Evolutionary conservation across 441 rosid species (phyloP), one percentile per base, ranked within the genome.

Genomic region (Raphanus hybrid): DNA sequence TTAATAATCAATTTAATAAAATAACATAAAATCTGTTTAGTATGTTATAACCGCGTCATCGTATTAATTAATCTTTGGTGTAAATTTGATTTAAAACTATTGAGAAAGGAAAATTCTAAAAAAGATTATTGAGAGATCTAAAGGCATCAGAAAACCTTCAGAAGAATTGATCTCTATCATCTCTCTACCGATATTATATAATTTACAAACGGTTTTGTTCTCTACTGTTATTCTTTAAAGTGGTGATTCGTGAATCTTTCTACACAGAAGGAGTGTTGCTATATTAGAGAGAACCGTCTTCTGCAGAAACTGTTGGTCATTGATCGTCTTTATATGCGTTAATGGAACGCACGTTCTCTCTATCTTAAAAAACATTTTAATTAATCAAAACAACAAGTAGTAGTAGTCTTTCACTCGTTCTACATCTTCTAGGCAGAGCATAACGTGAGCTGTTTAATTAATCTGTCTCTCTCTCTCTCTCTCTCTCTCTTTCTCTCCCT

Each of bases 261-360:
- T 43, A 65, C 81, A 72, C n/a, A 75, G 10, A 58, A 58, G 41
- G 61, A 64, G 64, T 52, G 41, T 9, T 37, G 26, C 11, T 15
- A 66, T 39, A 45, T 32, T 67, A 67, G 15, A 67, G 8, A 69
- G 74, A 52, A 66, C 41, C 35, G 64, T 76, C 59, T 12, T 55
- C 18, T 55, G 37, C 35, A 59, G 66, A 76, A 61, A 64, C 15
- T 70, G 80, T 76, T 63, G 58, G 64, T 69, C 23, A 27, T 66
- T 48, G 27, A 70, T 64, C 50, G 65, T 37, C 70, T 70, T 70
- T 37, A 66, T 29, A 9, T 1, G 61, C 71, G 55, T 57, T 50
- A 65, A 70, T 80, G 87, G 80, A 67, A 63, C 73, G 68, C 89
- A 83, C 80, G 85, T 85, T 75, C 67, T 50, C 57, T 72, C 52